Evolutionary conservation across 345 rosid genomes (phyloP).

Genomic region (Anastatica hierochuntica): DNA sequence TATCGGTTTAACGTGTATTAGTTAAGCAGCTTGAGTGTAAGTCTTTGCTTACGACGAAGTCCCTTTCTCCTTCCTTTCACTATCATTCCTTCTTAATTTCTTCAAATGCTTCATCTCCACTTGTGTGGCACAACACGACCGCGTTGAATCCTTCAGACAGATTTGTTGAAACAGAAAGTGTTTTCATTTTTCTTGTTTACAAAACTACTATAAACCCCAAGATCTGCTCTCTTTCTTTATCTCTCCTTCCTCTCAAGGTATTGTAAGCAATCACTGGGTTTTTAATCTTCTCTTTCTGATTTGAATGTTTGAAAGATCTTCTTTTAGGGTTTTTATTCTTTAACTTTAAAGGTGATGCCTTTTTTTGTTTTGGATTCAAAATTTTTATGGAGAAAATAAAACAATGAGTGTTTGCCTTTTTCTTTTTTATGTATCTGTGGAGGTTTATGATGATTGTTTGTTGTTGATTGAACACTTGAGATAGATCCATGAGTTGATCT

Average conservation of each 20-base stretch:
- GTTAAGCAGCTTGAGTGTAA: conserved; percentile 24
- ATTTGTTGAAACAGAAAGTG: conserved; percentile 13
- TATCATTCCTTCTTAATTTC: conserved; percentile 10
- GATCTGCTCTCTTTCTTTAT: conserved; percentile 24
- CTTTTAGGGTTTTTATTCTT: not conserved
- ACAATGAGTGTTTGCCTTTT: not conserved
- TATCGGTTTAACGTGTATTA: conserved; percentile 20
- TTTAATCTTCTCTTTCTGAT: not conserved
- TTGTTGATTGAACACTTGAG: not conserved
- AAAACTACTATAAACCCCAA: not conserved
- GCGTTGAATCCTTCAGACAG: conserved; percentile 23
- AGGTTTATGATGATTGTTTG: not conserved
- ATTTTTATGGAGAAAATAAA: not conserved
- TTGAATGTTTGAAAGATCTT: conserved; percentile 14
- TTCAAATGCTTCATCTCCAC: conserved; percentile 20
- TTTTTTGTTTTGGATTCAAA: not conserved
- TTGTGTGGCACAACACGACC: conserved; percentile 24
- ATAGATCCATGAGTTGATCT: conserved; percentile 17
- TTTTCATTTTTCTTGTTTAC: not conserved
- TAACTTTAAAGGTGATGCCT: conserved; percentile 8
- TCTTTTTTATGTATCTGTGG: not conserved
- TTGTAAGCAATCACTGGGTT: not conserved
- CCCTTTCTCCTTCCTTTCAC: conserved; percentile 20
- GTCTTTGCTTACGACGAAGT: conserved; percentile 40
- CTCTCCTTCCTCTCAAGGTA: conserved; percentile 18